Conservation (phyloP, 1,284 basidiomycete genomes). For the Laetiporus sulphureus region DNA sequence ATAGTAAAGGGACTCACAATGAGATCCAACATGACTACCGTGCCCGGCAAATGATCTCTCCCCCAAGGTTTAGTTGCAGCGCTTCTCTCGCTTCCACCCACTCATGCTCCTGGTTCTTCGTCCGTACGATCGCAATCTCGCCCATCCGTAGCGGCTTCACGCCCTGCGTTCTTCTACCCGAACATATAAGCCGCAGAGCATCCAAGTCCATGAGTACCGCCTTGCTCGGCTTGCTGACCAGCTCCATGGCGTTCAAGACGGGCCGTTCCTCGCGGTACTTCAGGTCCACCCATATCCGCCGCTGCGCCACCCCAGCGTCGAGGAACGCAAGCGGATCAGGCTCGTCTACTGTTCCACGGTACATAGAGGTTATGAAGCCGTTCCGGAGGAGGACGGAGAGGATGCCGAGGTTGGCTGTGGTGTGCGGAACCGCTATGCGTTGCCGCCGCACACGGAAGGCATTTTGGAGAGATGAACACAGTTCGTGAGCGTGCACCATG, state of each 20-base stretch:
- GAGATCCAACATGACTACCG: slow-evolving; percentile 17
- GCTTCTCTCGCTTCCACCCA: slow-evolving; percentile 72
- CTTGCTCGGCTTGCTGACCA: slow-evolving; percentile 71
- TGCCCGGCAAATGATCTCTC: slow-evolving; percentile 73
- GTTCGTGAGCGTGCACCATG: slow-evolving; percentile 71
- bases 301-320: slow-evolving; percentile 47
- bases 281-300: slow-evolving; percentile 83
- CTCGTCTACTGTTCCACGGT: slow-evolving; percentile 67
- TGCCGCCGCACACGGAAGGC: slow-evolving; percentile 80
- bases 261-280: slow-evolving; percentile 86
- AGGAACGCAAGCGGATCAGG: slow-evolving; percentile 61
- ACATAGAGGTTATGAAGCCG: slow-evolving; percentile 78
- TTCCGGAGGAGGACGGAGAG: slow-evolving; percentile 81
- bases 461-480: slow-evolving; percentile 83
- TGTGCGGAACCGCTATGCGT: slow-evolving; percentile 68
- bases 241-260: slow-evolving; percentile 67
- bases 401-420: slow-evolving; percentile 77
- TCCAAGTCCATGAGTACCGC: slow-evolving; percentile 65
- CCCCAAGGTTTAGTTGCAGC: slow-evolving; percentile 52
- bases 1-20: no score
- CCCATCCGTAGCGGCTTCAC: slow-evolving; percentile 77
- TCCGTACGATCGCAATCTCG: slow-evolving; percentile 80
- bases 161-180: slow-evolving; percentile 62
- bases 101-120: slow-evolving; percentile 60
- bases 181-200: slow-evolving; percentile 72